phyloP scores from a whole-genome alignment of 495 filamentous ascomycete genomes.

The Endocarpon pusillum region DNA sequence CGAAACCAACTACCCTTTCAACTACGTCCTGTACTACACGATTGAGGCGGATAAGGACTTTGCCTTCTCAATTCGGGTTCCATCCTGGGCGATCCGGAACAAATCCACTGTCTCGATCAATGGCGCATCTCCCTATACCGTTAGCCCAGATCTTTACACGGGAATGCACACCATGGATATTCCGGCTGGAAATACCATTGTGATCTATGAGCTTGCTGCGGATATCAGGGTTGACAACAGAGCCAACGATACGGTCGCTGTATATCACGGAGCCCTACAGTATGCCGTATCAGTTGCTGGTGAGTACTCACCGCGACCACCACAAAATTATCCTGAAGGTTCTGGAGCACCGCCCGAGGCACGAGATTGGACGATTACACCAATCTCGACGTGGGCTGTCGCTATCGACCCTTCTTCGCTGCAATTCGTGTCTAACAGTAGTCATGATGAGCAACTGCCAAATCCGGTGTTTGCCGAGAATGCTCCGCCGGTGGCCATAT shows the following conservation, averaged over 20 bases:
- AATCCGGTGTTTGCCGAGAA: constrained; percentile 33
- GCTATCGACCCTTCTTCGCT: constrained; percentile 32
- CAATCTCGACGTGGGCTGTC: constrained; percentile 26
- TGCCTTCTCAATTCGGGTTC: constrained; percentile 32
- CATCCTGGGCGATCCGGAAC: constrained; percentile 25
- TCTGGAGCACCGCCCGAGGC: constrained; percentile 16
- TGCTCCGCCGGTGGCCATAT: constrained; percentile 30
- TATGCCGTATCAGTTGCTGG: constrained; percentile 32
- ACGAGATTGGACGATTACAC: constrained; percentile 20
- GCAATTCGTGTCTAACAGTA: constrained; percentile 10
- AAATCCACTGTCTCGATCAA: constrained; percentile 9
- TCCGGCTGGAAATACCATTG: constrained; percentile 8
- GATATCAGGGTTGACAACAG: constrained; percentile 17
- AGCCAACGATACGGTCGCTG: constrained; percentile 35
- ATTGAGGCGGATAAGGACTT: constrained; percentile 22
- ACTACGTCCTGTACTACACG: constrained; percentile 27
- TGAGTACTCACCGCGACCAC: constrained; percentile 11
- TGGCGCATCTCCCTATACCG: constrained; percentile 1
- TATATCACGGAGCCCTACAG: constrained; percentile 36
- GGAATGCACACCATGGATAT: constrained; percentile 12
- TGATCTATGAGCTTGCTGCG: constrained; percentile 12
- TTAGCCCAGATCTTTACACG: constrained; percentile 10
- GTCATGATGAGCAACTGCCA: constrained; percentile 14
- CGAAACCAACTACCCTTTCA: constrained; percentile 38
- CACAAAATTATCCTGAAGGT: constrained; percentile 6